A percentile compares a stretch with the other conserved stretches of the same genome.
phyloP scores from a whole-genome alignment of 1,139 yeast genomes.

The Candida pseudocylindracea region DNA sequence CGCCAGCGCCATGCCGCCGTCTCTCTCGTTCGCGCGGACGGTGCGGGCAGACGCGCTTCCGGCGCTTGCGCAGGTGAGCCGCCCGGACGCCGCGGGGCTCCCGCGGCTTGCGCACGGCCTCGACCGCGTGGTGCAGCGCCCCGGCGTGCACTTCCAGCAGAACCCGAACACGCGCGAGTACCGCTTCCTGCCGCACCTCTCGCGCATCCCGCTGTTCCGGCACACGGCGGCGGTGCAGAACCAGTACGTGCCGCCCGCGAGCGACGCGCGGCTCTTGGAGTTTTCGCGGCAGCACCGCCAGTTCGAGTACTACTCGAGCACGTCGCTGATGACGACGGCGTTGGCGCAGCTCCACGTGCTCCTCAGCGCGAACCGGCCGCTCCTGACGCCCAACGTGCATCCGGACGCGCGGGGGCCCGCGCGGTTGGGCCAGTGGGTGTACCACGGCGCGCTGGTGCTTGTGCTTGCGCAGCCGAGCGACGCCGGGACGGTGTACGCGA shows the following conservation, averaged over 20 bases:
- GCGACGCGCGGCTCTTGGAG: constrained; percentile 33
- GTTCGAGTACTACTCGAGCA: constrained; percentile 45
- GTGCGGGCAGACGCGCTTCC: too few relatives aligned
- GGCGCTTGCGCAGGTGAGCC: too few relatives aligned
- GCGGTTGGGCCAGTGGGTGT: constrained; percentile 6
- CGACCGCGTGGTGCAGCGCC: constrained; percentile 51
- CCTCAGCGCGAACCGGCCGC: constrained; percentile 24
- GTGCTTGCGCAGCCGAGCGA: constrained; percentile 18
- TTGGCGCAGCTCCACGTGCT: constrained; percentile 58
- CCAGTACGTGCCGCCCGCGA: constrained; percentile 42
- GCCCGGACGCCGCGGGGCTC: constrained; percentile 2
- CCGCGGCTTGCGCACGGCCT: constrained; percentile 36
- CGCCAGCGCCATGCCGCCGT: too few relatives aligned
- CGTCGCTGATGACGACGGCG: constrained; percentile 69
- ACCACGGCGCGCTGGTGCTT: constrained; percentile 12
- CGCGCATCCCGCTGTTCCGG: constrained; percentile 12
- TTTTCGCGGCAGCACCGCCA: constrained; percentile 43
- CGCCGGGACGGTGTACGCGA: constrained; percentile 22
- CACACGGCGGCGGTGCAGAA: constrained; percentile 17
- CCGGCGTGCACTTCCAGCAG: constrained; percentile 62
- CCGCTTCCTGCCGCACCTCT: constrained; percentile 45
- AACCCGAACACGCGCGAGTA: constrained; percentile 58
- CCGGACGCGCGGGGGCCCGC: constrained; percentile 15
- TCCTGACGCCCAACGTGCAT: constrained; percentile 6
- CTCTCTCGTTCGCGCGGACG: too few relatives aligned